A percentile compares a stretch with the other conserved stretches of the same genome.
Conservation (phyloP, 352 stramenopile species). For the Thalassiosira mediterranea region DNA sequence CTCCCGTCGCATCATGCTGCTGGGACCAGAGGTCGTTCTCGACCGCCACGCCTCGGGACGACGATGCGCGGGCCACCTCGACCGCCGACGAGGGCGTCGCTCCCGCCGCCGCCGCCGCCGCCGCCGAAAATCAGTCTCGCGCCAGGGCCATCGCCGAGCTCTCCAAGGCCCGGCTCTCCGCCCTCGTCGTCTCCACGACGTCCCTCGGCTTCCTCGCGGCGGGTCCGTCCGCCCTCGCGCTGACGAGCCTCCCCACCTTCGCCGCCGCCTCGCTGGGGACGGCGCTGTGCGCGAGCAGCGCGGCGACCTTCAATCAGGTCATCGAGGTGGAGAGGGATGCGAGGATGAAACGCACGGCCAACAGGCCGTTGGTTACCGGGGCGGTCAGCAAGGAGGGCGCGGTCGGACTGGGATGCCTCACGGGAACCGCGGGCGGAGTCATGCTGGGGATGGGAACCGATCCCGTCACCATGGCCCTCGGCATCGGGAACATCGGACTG, state of each 20-base stretch:
- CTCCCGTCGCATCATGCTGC: neutral
- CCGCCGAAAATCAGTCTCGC: neutral
- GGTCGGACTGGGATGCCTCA: conserved; percentile 78
- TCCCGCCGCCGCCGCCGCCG: neutral
- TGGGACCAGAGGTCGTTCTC: neutral
- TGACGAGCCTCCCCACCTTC: conserved; percentile 84
- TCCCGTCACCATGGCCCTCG: conserved; percentile 93
- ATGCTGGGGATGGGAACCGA: conserved; percentile 92
- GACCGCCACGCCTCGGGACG: neutral
- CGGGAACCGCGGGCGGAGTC: conserved; percentile 87
- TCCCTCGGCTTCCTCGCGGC: conserved; percentile 95
- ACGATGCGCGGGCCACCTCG: neutral
- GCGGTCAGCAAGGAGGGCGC: conserved; percentile 65
- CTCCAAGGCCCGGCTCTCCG: conserved; percentile 92
- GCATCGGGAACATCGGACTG: conserved; percentile 95
- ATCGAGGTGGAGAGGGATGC: conserved; percentile 94
- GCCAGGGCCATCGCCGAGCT: conserved; percentile 76
- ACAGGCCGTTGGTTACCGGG: conserved; percentile 91
- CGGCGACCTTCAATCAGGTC: conserved; percentile 97
- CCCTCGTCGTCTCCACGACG: conserved; percentile 96
- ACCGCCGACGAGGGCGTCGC: neutral
- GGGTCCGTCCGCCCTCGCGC: conserved; percentile 89
- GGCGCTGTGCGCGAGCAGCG: conserved; percentile 88
- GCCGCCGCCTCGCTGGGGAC: conserved; percentile 91
- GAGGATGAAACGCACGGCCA: conserved; percentile 95